Conservation (phyloP, 306 rosid species). For the Castanea crenata region DNA sequence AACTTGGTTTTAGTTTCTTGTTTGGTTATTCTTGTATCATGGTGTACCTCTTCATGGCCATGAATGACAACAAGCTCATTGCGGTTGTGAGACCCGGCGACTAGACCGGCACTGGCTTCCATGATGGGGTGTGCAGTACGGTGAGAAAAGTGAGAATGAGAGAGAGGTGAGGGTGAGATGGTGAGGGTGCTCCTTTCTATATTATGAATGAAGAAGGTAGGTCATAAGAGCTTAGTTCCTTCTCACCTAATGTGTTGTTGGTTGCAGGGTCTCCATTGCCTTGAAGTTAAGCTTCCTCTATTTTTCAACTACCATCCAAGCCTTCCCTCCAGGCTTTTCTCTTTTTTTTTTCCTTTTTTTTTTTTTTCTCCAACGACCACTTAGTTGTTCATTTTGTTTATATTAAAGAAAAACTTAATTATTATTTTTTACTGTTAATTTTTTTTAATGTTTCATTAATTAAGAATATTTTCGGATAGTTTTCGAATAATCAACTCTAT, state of each 20-base stretch:
- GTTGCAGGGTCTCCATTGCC: conserved; percentile 95
- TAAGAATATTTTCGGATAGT: too few relatives aligned
- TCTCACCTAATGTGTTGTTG: conserved; percentile 45
- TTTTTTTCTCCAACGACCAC: conserved; percentile 21
- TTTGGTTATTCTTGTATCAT: not conserved
- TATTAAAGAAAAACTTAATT: not conserved
- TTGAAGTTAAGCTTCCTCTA: conserved; percentile 78
- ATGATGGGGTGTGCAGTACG: conserved; percentile 22
- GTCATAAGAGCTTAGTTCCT: conserved; percentile 12
- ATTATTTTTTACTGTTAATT: too few relatives aligned
- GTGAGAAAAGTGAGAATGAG: not conserved
- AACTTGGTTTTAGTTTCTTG: not conserved
- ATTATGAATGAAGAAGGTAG: conserved; percentile 24
- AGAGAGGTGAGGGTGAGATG: conserved; percentile 15
- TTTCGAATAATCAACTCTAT: too few relatives aligned
- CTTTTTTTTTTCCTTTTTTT: too few relatives aligned
- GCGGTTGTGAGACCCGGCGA: conserved; percentile 87
- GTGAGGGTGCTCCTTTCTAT: conserved; percentile 6
- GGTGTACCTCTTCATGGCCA: conserved; percentile 76
- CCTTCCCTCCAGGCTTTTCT: conserved; percentile 1
- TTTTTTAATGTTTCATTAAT: too few relatives aligned
- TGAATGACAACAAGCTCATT: conserved; percentile 86
- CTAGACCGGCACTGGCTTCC: conserved; percentile 86
- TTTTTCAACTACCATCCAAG: conserved; percentile 41
- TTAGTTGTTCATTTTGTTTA: conserved; percentile 2